These are phyloP conservation scores for Phytophthora lateralis DNA, from an alignment of 352 stramenopile species.

Conservation along the genomic window DNA sequence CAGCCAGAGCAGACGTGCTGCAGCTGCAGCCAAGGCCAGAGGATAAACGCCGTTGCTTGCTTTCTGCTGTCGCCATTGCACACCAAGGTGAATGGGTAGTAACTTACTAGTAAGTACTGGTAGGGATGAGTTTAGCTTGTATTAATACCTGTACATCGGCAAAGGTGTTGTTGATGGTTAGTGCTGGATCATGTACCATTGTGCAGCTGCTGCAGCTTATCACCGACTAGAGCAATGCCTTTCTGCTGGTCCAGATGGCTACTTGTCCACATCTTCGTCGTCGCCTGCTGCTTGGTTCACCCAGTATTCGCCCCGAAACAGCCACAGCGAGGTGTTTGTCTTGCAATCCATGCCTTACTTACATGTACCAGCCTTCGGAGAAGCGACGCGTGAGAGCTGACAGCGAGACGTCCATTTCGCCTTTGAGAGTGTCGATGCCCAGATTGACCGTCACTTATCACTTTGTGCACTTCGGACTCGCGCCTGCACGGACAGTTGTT, in stretches of 20 bases:
- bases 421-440: background rate
- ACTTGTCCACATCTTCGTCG: constrained; percentile 10
- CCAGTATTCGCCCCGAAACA: background rate
- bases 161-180: background rate
- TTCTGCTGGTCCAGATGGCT: constrained; percentile 31
- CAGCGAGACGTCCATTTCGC: background rate
- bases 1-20: background rate
- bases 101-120: no score
- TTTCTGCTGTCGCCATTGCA: background rate
- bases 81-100: background rate
- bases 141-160: background rate
- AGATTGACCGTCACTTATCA: background rate
- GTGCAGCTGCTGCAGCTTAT: background rate
- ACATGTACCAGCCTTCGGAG: background rate
- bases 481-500: constrained; percentile 6
- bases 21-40: constrained; percentile 1
- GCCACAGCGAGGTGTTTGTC: background rate
- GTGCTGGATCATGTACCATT: background rate
- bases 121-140: no score
- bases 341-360: background rate
- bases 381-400: background rate
- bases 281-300: constrained; percentile 10
- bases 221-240: constrained; percentile 24
- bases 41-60: constrained; percentile 4
- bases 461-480: background rate